phyloP scores from a whole-genome alignment of 176 grass and related monocot genomes.

The Neostapfia colusana region DNA sequence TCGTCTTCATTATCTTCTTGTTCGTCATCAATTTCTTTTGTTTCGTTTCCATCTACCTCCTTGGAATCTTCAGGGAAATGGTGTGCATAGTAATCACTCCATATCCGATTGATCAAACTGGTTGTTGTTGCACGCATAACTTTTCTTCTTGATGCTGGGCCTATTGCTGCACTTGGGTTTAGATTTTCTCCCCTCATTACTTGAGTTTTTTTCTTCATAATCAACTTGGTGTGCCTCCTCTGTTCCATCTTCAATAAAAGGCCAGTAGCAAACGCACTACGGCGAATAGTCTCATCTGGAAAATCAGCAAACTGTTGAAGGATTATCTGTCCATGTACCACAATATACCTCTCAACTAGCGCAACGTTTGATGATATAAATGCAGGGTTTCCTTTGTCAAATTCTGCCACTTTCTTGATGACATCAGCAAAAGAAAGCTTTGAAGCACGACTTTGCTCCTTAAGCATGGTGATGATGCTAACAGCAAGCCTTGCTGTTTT shows the following conservation, averaged over 20 bases:
- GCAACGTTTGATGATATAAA: conserved; percentile 67
- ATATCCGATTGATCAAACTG: conserved; percentile 73
- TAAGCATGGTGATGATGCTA: conserved; percentile 79
- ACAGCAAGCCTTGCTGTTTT: conserved; percentile 92
- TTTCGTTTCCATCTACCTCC: conserved; percentile 54
- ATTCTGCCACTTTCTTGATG: conserved; percentile 76
- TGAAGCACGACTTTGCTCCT: conserved; percentile 86
- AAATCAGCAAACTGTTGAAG: conserved; percentile 96
- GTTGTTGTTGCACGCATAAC: conserved; percentile 92
- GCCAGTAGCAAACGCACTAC: conserved; percentile 80
- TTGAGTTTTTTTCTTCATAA: conserved; percentile 77
- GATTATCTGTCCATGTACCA: conserved; percentile 92
- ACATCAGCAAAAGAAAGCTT: conserved; percentile 86
- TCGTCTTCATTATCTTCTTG: conserved; percentile 74
- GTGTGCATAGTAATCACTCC: conserved; percentile 79
- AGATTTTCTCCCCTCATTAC: conserved; percentile 66
- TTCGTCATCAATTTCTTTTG: conserved; percentile 69
- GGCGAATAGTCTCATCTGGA: conserved; percentile 80
- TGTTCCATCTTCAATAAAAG: conserved; percentile 82
- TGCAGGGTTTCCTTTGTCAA: conserved; percentile 56
- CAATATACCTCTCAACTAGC: conserved; percentile 81
- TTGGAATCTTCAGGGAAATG: conserved; percentile 79
- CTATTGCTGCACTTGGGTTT: conserved; percentile 80
- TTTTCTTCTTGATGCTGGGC: conserved; percentile 60
- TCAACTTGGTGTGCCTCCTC: conserved; percentile 76